Evolutionary conservation across 2,329 filamentous ascomycete species (phyloP), one percentile per base, ranked within the genome.

Genomic region (Exserohilum turcica): DNA sequence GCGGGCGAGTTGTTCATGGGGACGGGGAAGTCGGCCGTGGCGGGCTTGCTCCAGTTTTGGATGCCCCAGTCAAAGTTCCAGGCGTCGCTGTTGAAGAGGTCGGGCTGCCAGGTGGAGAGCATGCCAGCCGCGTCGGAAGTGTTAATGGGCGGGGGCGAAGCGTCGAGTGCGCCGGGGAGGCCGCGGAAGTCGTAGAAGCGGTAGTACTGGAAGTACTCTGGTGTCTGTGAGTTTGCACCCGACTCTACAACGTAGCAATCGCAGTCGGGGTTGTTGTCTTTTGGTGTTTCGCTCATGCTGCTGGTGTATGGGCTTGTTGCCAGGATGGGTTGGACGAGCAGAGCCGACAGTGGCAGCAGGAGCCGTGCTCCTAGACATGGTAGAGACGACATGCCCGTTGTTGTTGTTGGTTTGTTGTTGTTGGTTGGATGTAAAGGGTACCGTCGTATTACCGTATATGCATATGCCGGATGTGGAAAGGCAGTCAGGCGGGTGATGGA

Each of bases 131-230:
- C 52, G 44, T 68, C 57, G 2, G 61, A 62, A 13, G 68, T 52
- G 47, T 65, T 67, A 36, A 71, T 52, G 21, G 64, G 43, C 29
- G 67, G 66, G 8, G 71, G 66, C 3, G 61, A 57, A 8, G 47
- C 52, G 44, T 52, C 57, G 40, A 67, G 66, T 38, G 71, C 68
- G 42, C 60, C 64, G 13, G 54, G 60, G 6, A 80, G 68, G 33
- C 74, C 68, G 21, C 80, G 78, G 58, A 82, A 82, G 65, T 82
- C 80, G 71, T 76, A 82, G 64, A 82, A 78, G 44, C 75, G 76
- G 71, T 82, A 78, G 65, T 81, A 75, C 40, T 78, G 74, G 60
- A 82, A 82, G 66, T 79, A 80, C 6, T 74, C 70, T 15, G 76
- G 75, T 0, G 62, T 63, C 9, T 64, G 49, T 7, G 66, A 64